These are phyloP conservation scores for Gynostemma pentaphyllum DNA, from an alignment of 306 rosid species.

Conservation along the genomic window DNA sequence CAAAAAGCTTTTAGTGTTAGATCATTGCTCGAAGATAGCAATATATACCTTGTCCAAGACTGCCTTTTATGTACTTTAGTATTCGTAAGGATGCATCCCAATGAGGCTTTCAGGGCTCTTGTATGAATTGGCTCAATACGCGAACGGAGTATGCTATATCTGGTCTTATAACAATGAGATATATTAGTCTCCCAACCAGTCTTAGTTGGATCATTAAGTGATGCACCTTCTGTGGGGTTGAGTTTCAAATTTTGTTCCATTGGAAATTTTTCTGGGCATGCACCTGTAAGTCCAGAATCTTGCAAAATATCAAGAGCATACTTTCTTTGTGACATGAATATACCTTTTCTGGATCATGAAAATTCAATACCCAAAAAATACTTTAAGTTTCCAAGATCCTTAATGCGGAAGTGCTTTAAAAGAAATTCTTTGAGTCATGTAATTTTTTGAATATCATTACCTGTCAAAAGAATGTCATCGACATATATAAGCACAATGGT, in stretches of 20 bases:
- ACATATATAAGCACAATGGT: no score
- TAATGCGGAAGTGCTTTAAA: background rate
- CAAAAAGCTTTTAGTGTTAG: no score
- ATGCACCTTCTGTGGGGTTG: slow-evolving; percentile 1
- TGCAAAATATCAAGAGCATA: background rate
- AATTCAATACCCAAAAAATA: background rate
- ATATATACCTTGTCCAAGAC: background rate
- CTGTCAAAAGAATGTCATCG: no score
- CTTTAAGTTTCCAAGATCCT: no score
- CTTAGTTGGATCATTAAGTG: background rate
- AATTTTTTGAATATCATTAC: background rate
- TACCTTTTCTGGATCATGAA: background rate
- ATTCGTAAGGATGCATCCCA: no score
- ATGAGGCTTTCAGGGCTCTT: no score
- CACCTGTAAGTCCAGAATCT: background rate
- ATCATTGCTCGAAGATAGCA: background rate
- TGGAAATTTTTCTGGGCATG: background rate
- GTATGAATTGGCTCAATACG: no score
- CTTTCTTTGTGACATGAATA: no score
- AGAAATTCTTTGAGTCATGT: background rate
- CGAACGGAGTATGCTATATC: no score
- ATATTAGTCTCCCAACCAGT: background rate
- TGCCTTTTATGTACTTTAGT: no score
- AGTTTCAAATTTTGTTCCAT: background rate
- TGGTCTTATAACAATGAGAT: background rate